Base-by-base conservation (phyloP, 768 basidiomycete species). In the Sistotremastrum niveocremeum region DNA sequence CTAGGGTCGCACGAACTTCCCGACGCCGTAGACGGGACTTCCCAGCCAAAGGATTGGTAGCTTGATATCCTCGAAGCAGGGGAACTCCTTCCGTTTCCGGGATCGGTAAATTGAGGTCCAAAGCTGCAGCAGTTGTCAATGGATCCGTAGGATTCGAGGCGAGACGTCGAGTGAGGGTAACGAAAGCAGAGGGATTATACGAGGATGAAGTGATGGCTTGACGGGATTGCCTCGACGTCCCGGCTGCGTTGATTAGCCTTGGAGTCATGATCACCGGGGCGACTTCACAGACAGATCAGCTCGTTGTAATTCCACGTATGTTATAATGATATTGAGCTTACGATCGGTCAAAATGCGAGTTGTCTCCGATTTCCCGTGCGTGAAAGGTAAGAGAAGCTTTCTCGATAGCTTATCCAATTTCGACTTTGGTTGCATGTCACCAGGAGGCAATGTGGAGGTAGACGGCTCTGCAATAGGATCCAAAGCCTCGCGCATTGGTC, bases 241-340 rank as follows among this genome's bases (percentile, higher is more conserved):
- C 71, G 5, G 82, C 73, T 20, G 77, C 74, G 49, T 72, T 76
- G 50, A 88, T 75, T 76, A 89, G 81, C 46, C 79, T 71, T 28
- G 88, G 87, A 2, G 86, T 89, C 85, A 91, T 87, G 54, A 91
- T 85, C 50, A 81, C 79, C 8, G 87, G 87, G 9, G 87, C 87
- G 60, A 91, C 88, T 80, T 57, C 42, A 47, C 34, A 42, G 46
- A 52, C 20, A 0, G 34, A 35, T 10, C n/a, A 44, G 34, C 20
- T 7, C 2, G 6, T 7, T 8, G n/a, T 30, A 6, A 9, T 8
- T 29, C 6, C 30, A 11, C 32, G 30, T 7, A 6, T 9, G 7
- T 12, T 35, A 28, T 7, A 8, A 7, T 30, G 42, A 31, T 20
- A 20, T 20, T 20, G 20, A 20, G 20, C 20, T 20, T 20, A 20